These are phyloP conservation scores for Beauveria bassiana DNA, from an alignment of 2,329 filamentous ascomycete genomes.

Conservation along the genomic window DNA sequence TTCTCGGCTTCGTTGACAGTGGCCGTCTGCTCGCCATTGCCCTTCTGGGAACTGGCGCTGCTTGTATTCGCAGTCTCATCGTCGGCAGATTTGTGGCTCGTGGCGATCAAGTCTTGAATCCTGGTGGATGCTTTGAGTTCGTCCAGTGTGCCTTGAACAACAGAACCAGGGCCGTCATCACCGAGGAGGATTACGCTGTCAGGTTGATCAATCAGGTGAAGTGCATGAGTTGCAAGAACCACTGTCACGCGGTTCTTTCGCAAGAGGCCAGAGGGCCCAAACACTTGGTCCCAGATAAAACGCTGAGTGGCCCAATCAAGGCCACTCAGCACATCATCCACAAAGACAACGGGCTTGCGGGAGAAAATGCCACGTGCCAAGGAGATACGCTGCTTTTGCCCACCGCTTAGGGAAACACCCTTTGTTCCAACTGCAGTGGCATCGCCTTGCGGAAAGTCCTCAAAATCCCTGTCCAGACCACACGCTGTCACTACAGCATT, in stretches of 20 bases:
- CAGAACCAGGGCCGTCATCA: background rate
- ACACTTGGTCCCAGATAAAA: conserved; percentile 28
- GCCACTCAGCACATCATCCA: conserved; percentile 28
- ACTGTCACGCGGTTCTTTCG: conserved; percentile 17
- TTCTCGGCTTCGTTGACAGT: conserved; percentile 6
- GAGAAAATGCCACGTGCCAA: conserved; percentile 21
- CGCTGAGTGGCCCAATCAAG: conserved; percentile 30
- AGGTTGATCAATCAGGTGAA: conserved; percentile 18
- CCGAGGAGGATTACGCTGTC: conserved; percentile 12
- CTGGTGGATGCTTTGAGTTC: background rate
- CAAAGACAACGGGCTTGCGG: conserved; percentile 17
- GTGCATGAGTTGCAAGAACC: conserved; percentile 21
- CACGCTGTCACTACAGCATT: conserved; percentile 16
- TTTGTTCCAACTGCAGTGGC: conserved; percentile 16
- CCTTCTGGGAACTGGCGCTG: conserved; percentile 8
- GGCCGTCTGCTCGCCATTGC: conserved; percentile 10
- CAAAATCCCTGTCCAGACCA: conserved; percentile 15
- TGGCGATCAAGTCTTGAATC: conserved; percentile 1
- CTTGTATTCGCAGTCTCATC: background rate
- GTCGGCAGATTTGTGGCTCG: background rate
- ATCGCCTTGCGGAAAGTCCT: conserved; percentile 18
- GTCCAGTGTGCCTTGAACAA: background rate
- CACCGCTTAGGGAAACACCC: conserved; percentile 20
- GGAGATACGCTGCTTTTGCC: conserved; percentile 20
- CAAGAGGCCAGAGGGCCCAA: conserved; percentile 25